Percentiles rank a stretch among this genome's conserved stretches.
These are phyloP conservation scores for Cornus florida DNA, from an alignment of 148 eudicot genomes.

Conservation along the genomic window DNA sequence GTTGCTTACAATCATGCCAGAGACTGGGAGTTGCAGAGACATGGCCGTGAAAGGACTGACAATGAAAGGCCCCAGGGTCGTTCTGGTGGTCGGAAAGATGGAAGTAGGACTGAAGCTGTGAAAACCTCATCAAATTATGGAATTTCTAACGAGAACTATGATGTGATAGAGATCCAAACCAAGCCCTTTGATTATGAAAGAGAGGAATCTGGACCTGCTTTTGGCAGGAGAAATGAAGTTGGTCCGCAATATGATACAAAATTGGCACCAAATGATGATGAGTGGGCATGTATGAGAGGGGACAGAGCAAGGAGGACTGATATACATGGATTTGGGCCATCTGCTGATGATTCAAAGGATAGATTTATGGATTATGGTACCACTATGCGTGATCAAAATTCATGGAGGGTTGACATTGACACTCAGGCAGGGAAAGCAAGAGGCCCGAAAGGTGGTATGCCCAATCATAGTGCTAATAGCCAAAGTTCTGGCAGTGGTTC, in stretches of 20 bases:
- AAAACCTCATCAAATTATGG: constrained; percentile 88
- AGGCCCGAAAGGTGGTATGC: constrained; percentile 41
- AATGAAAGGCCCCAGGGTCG: constrained; percentile 65
- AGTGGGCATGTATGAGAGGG: constrained; percentile 34
- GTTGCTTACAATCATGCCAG: constrained; percentile 52
- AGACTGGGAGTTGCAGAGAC: constrained; percentile 76
- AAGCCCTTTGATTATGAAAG: constrained; percentile 75
- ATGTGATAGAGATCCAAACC: constrained; percentile 89
- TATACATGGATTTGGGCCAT: constrained; percentile 31
- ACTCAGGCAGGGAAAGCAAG: constrained; percentile 51
- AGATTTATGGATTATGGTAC: constrained; percentile 47
- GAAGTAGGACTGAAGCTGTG: constrained; percentile 65
- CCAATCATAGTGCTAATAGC: constrained; percentile 42
- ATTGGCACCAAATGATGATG: constrained; percentile 40
- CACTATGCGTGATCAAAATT: constrained; percentile 38
- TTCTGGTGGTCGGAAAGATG: constrained; percentile 69
- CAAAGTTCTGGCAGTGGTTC: constrained; percentile 57
- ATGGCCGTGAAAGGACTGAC: constrained; percentile 67
- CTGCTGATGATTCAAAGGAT: constrained; percentile 48
- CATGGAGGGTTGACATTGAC: constrained; percentile 65
- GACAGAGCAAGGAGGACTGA: constrained; percentile 33
- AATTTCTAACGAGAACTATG: constrained; percentile 82
- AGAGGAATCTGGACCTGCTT: constrained; percentile 44
- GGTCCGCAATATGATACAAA: constrained; percentile 45
- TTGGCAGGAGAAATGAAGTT: constrained; percentile 40